Conservation (phyloP, 768 basidiomycete genomes). For the Mycena vulgaris region DNA sequence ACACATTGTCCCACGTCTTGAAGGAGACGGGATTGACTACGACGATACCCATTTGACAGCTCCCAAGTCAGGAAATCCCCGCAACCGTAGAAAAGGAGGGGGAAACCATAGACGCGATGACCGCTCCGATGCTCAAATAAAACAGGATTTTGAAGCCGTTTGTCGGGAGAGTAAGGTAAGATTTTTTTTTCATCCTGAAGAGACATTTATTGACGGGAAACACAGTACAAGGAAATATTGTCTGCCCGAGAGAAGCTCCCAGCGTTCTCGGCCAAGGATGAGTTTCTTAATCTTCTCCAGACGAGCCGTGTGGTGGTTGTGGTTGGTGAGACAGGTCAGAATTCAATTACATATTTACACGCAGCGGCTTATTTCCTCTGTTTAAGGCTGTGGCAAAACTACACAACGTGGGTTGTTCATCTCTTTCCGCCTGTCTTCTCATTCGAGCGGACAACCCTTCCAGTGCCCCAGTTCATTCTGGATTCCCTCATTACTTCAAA, state of each 20-base stretch:
- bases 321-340: constrained; percentile 89
- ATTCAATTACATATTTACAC: not conserved
- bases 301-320: constrained; percentile 82
- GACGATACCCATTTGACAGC: constrained; percentile 18
- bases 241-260: constrained; percentile 75
- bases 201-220: not conserved
- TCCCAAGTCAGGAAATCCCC: constrained; percentile 2
- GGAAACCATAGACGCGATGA: constrained; percentile 51
- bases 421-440: not conserved
- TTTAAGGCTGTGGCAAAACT: constrained; percentile 88
- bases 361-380: not conserved
- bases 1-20: constrained; percentile 63
- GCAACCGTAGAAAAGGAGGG: constrained; percentile 41
- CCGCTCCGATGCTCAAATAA: constrained; percentile 65
- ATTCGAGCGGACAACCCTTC: constrained; percentile 10
- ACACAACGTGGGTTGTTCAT: constrained; percentile 73
- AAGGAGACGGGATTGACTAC: constrained; percentile 25
- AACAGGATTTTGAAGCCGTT: constrained; percentile 65
- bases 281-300: constrained; percentile 73
- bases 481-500: constrained; percentile 81
- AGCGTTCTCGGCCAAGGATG: constrained; percentile 77
- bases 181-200: not conserved
- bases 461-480: constrained; percentile 92
- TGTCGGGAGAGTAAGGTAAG: constrained; percentile 54
- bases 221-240: constrained; percentile 70